A percentile compares a stretch with the other conserved stretches of the same genome.
phyloP scores from a whole-genome alignment of 208 protist genomes.

The Wallacemonas sp. region DNA sequence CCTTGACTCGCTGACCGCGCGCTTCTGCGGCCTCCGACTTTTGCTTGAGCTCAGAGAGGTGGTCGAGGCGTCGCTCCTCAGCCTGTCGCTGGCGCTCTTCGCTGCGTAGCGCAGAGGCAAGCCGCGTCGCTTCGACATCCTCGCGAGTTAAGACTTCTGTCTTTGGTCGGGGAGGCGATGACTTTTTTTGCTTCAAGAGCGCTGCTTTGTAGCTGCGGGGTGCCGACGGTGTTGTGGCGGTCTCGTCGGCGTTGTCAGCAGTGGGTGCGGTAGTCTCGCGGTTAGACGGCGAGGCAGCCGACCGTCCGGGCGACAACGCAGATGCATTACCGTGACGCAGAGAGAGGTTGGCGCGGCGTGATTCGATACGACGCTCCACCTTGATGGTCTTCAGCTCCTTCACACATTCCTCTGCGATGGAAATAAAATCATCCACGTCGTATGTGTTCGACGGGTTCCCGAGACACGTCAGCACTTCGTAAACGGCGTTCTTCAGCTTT shows the following conservation, averaged over 20 bases:
- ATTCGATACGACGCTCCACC: conserved; percentile 56
- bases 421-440: conserved; percentile 70
- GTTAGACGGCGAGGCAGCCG: conserved; percentile 28
- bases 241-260: conserved; percentile 8
- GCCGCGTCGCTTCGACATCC: conserved; percentile 67
- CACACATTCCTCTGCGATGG: conserved; percentile 64
- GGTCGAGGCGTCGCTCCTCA: conserved; percentile 73
- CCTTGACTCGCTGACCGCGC: conserved; percentile 49
- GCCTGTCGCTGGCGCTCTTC: conserved; percentile 85
- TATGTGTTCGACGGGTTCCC: conserved; percentile 44
- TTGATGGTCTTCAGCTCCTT: conserved; percentile 62
- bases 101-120: conserved; percentile 69
- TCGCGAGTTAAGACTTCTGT: conserved; percentile 27
- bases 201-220: conserved; percentile 20
- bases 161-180: background rate
- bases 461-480: conserved; percentile 59
- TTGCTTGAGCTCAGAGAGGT: conserved; percentile 67
- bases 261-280: conserved; percentile 18
- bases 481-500: conserved; percentile 60
- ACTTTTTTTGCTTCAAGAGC: conserved; percentile 14
- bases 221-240: conserved; percentile 12
- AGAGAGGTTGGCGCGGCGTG: conserved; percentile 33
- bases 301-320: conserved; percentile 16
- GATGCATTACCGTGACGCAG: conserved; percentile 22
- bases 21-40: conserved; percentile 61